These are phyloP conservation scores for Umbelopsis sp. DNA, from an alignment of 192 early-diverging fungal species.

Conservation along the genomic window DNA sequence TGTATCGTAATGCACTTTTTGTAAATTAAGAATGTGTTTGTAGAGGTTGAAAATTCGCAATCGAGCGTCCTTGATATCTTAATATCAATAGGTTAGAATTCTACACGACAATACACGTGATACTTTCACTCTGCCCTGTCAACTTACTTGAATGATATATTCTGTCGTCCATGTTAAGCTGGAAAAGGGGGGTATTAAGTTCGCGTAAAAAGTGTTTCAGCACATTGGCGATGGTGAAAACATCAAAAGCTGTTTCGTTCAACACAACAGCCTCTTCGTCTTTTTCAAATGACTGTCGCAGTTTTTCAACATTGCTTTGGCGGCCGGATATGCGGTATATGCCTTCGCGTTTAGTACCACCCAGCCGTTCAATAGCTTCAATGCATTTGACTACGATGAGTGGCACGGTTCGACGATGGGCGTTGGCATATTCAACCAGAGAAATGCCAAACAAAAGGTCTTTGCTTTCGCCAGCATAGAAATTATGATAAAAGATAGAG, in stretches of 20 bases:
- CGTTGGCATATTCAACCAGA: slow-evolving; percentile 30
- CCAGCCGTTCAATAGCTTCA: slow-evolving; percentile 26
- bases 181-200: slow-evolving; percentile 61
- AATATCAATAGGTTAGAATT: too few species aligned
- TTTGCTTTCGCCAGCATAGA: slow-evolving; percentile 36
- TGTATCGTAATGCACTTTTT: slow-evolving; percentile 37
- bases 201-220: slow-evolving; percentile 69
- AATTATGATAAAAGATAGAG: slow-evolving; percentile 39
- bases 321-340: slow-evolving; percentile 45
- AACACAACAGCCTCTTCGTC: slow-evolving; percentile 32
- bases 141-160: slow-evolving; percentile 57
- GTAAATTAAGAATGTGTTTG: slow-evolving; percentile 5
- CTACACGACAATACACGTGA: too few species aligned
- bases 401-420: slow-evolving; percentile 31
- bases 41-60: slow-evolving; percentile 12
- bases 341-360: slow-evolving; percentile 41
- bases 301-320: slow-evolving; percentile 32
- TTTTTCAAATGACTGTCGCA: slow-evolving; percentile 38
- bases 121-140: too few species aligned
- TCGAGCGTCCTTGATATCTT: slow-evolving; percentile 17
- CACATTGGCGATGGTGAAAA: slow-evolving; percentile 60
- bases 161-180: slow-evolving; percentile 52
- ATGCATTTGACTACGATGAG: slow-evolving; percentile 38
- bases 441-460: slow-evolving; percentile 41
- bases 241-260: slow-evolving; percentile 44